Evolutionary conservation across 2,329 filamentous ascomycete genomes (phyloP).

Genomic region (Ciborinia camelliae): DNA sequence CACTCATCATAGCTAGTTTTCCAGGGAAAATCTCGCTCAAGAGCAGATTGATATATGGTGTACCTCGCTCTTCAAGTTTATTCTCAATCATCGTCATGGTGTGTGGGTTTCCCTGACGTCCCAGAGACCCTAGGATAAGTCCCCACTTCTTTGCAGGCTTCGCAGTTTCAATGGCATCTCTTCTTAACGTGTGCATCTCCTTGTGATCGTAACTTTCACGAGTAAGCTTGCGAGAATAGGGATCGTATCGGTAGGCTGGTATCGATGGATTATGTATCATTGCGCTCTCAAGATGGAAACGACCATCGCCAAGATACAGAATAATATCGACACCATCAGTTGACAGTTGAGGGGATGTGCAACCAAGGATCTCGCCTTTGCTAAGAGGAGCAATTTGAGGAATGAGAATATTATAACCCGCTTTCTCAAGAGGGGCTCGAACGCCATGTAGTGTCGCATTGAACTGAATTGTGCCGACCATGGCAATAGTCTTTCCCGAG

Average conservation of each 20-base stretch:
- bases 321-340: constrained; percentile 68
- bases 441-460: constrained; percentile 94
- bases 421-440: constrained; percentile 70
- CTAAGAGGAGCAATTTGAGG: constrained; percentile 91
- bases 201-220: constrained; percentile 89
- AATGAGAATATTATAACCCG: constrained; percentile 80
- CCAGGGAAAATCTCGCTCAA: constrained; percentile 95
- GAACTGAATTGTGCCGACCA: constrained; percentile 98
- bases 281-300: constrained; percentile 94
- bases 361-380: constrained; percentile 96
- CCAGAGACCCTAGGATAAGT: constrained; percentile 86
- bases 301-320: constrained; percentile 85
- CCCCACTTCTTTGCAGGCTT: constrained; percentile 85
- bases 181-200: constrained; percentile 80
- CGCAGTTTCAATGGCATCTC: constrained; percentile 72
- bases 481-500: constrained; percentile 78
- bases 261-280: constrained; percentile 97
- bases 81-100: constrained; percentile 85
- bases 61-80: constrained; percentile 65
- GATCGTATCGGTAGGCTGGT: constrained; percentile 93
- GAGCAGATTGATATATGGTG: constrained; percentile 80
- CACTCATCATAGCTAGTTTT: constrained; percentile 87
- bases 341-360: constrained; percentile 76
- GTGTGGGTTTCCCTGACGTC: constrained; percentile 91
- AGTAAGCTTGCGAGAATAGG: constrained; percentile 88